These are phyloP conservation scores for Ophiostoma ips DNA, from an alignment of 2,329 filamentous ascomycete species.

Conservation along the genomic window DNA sequence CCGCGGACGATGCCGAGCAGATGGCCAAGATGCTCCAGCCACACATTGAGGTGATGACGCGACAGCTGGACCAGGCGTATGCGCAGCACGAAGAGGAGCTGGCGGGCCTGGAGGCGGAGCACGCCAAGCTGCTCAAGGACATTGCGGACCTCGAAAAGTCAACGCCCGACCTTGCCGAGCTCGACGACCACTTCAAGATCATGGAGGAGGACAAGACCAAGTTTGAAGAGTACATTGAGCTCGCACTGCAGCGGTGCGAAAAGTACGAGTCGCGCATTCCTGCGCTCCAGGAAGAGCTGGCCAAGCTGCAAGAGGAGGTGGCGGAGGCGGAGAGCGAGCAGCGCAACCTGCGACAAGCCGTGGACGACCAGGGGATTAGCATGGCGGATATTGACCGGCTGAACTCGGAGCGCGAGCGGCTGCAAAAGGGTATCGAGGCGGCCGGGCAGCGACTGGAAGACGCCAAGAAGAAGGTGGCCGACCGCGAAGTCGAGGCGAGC, in stretches of 20 bases:
- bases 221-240: conserved; percentile 86
- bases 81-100: conserved; percentile 74
- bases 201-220: conserved; percentile 90
- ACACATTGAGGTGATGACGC: conserved; percentile 77
- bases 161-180: conserved; percentile 65
- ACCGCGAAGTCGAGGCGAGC: conserved; percentile 80
- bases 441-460: conserved; percentile 69
- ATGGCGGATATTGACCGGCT: conserved; percentile 99
- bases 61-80: conserved; percentile 74
- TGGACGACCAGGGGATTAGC: conserved; percentile 87
- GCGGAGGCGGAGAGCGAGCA: conserved; percentile 73
- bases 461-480: conserved; percentile 64
- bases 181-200: conserved; percentile 84
- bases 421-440: conserved; percentile 77
- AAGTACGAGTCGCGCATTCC: conserved; percentile 74
- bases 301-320: conserved; percentile 62
- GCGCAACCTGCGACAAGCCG: conserved; percentile 62
- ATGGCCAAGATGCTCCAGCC: conserved; percentile 64
- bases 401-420: conserved; percentile 84
- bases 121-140: conserved; percentile 65
- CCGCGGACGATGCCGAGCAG: conserved; percentile 68
- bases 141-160: conserved; percentile 83
- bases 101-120: conserved; percentile 73
- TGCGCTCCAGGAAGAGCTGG: conserved; percentile 74
- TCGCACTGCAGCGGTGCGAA: conserved; percentile 70